Base-by-base conservation (phyloP, 148 eudicot species). In the Vaccinium darrowii region DNA sequence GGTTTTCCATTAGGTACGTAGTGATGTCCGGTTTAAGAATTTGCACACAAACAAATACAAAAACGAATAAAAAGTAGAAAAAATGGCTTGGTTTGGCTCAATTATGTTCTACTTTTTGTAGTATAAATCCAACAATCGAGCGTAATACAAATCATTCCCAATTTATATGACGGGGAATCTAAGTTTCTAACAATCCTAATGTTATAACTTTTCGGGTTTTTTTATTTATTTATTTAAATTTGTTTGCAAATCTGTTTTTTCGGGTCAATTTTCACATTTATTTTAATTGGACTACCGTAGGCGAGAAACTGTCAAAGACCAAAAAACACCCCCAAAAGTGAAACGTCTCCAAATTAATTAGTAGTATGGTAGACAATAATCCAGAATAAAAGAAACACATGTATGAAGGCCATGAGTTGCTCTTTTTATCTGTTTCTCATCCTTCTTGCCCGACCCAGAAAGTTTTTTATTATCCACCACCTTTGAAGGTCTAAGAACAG, bases 401-500 rank as follows among this genome's bases (percentile, higher is more conserved):
- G n/a, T n/a, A 8, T 11, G 8, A 6, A 50, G 52, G 71, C 71
- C n/a, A n/a, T 73, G 85, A 39, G 90, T 65, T 80, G 85, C 82
- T 84, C 86, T 91, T 83, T 87, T 90, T 62, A 76, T 87, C 80
- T 89, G 90, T 82, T 91, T 89, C 79, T 90, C 93, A 80, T 85
- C 80, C 60, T 84, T 89, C 84, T 85, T 90, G 60, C 87, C 87
- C 54, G 84, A 84, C 43, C 83, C 89, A 85, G 86, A 76, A 86
- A 83, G 80, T 83, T 88, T 90, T n/a, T 88, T 86, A 84, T 87
- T 87, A 30, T 85, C 89, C 84, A 94, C 82, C 90, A 93, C 79
- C 86, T 95, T 95, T 43, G 98, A 92, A 82, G 99, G 99, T 90
- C 87, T 92, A 75, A 97, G 98, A 84, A 97, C 91, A 30, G 99